Percentiles rank a stretch among this genome's conserved stretches.
Evolutionary conservation across 768 basidiomycete species (phyloP).

Genomic region (Strobilomyces dryophilus): DNA sequence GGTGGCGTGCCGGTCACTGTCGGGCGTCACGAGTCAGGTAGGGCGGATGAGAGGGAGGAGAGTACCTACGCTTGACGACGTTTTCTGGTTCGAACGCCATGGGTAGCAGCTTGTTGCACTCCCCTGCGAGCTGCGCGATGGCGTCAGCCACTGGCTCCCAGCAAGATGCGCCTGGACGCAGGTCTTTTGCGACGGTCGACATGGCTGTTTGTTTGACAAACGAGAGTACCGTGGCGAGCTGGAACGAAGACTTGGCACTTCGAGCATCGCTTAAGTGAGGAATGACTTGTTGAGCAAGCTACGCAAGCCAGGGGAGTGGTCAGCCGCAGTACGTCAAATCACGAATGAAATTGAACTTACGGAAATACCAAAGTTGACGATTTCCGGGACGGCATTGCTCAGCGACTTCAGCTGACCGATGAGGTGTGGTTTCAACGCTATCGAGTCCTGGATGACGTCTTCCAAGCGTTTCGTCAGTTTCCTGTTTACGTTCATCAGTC

Average conservation of each 20-base stretch:
- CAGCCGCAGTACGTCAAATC: background rate
- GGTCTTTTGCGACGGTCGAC: conserved; percentile 63
- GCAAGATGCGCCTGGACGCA: conserved; percentile 58
- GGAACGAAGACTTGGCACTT: conserved; percentile 71
- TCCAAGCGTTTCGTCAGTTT: conserved; percentile 86
- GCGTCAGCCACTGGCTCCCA: conserved; percentile 79
- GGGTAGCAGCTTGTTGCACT: conserved; percentile 68
- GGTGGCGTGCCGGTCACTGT: conserved; percentile 74
- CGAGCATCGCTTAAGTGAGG: conserved; percentile 83
- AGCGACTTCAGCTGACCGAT: conserved; percentile 69
- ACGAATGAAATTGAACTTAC: conserved; percentile 38
- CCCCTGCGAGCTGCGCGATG: conserved; percentile 64
- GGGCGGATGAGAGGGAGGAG: background rate
- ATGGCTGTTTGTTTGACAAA: conserved; percentile 72
- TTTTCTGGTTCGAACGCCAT: conserved; percentile 71
- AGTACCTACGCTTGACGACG: conserved; percentile 65
- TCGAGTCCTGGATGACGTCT: conserved; percentile 66
- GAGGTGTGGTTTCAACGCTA: conserved; percentile 68
- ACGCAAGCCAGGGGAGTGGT: background rate
- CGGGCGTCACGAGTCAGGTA: background rate
- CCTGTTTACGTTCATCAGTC: conserved; percentile 39
- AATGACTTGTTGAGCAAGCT: conserved; percentile 90
- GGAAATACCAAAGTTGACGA: conserved; percentile 89
- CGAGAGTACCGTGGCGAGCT: conserved; percentile 62
- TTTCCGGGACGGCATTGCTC: conserved; percentile 69